These are phyloP conservation scores for Jamesozyma rosinii DNA, from an alignment of 805 yeast species.

Conservation along the genomic window DNA sequence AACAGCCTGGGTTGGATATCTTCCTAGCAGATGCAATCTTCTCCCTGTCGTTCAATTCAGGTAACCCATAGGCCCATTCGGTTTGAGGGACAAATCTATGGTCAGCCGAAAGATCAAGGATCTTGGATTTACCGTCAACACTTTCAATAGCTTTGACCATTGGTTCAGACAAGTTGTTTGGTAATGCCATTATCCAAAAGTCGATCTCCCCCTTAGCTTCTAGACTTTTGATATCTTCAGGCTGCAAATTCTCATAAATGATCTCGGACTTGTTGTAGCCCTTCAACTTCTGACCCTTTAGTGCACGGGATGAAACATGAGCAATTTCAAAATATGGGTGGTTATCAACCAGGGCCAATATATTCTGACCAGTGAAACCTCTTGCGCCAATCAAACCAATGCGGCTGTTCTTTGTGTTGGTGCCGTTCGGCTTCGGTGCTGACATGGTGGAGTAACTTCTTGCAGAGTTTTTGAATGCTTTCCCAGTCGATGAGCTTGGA, in stretches of 20 bases:
- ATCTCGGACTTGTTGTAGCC: conserved; percentile 81
- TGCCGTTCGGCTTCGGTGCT: conserved; percentile 58
- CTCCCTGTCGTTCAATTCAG: conserved; percentile 72
- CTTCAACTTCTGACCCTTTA: conserved; percentile 73
- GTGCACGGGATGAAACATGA: conserved; percentile 93
- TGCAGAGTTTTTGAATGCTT: conserved; percentile 40
- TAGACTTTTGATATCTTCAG: conserved; percentile 72
- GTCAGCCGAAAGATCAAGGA: conserved; percentile 90
- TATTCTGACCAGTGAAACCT: conserved; percentile 92
- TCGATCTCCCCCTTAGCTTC: conserved; percentile 76
- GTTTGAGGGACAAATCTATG: conserved; percentile 84
- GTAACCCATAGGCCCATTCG: conserved; percentile 91
- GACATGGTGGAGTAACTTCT: conserved; percentile 44
- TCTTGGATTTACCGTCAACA: conserved; percentile 62
- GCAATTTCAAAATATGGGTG: conserved; percentile 84
- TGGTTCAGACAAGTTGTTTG: conserved; percentile 92
- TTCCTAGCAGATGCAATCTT: conserved; percentile 62
- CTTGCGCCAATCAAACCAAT: conserved; percentile 97
- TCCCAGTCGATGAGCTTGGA: conserved; percentile 32
- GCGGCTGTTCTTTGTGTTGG: conserved; percentile 51
- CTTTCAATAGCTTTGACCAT: conserved; percentile 73
- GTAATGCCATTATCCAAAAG: conserved; percentile 98
- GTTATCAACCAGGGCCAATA: conserved; percentile 73
- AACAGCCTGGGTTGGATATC: conserved; percentile 96
- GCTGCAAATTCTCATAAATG: conserved; percentile 73